Percentiles rank a stretch among this genome's conserved stretches.
These are phyloP conservation scores for Astrephomene gubernaculifera DNA, from an alignment of 139 green algal species.

Conservation along the genomic window DNA sequence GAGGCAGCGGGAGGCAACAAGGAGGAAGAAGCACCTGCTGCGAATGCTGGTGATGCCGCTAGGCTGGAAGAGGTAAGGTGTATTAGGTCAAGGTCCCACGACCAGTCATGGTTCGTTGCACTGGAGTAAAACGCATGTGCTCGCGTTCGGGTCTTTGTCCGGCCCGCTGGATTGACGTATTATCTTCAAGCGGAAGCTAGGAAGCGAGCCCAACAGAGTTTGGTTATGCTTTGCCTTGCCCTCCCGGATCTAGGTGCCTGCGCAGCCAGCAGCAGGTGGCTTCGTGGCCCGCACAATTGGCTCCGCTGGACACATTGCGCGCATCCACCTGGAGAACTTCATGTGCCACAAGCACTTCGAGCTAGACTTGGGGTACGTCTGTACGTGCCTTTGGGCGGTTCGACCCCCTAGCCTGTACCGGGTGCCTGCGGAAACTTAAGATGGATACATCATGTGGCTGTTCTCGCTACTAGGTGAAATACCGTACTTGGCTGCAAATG, in stretches of 20 bases:
- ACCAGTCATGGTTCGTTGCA: not conserved
- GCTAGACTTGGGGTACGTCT: conserved; percentile 72
- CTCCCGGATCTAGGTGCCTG: not conserved
- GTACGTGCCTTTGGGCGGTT: too few relatives aligned
- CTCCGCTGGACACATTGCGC: conserved; percentile 66
- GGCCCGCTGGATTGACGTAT: not conserved
- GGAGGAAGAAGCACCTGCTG: too few relatives aligned
- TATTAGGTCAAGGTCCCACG: too few relatives aligned
- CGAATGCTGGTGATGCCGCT: too few relatives aligned
- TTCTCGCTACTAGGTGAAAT: too few relatives aligned
- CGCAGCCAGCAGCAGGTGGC: not conserved
- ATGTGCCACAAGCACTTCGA: conserved; percentile 85
- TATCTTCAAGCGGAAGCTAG: not conserved
- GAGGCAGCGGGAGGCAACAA: too few relatives aligned
- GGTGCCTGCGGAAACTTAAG: too few relatives aligned
- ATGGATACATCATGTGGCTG: too few relatives aligned
- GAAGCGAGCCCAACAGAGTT: too few relatives aligned
- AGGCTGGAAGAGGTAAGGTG: too few relatives aligned
- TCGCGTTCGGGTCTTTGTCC: not conserved
- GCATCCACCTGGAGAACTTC: conserved; percentile 76
- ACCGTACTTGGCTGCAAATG: too few relatives aligned
- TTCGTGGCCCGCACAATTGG: not conserved
- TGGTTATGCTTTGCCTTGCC: not conserved
- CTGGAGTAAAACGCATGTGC: not conserved
- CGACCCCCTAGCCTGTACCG: too few relatives aligned